phyloP scores from a whole-genome alignment of 1,139 yeast species.

The Geotrichum phurueaensis region DNA sequence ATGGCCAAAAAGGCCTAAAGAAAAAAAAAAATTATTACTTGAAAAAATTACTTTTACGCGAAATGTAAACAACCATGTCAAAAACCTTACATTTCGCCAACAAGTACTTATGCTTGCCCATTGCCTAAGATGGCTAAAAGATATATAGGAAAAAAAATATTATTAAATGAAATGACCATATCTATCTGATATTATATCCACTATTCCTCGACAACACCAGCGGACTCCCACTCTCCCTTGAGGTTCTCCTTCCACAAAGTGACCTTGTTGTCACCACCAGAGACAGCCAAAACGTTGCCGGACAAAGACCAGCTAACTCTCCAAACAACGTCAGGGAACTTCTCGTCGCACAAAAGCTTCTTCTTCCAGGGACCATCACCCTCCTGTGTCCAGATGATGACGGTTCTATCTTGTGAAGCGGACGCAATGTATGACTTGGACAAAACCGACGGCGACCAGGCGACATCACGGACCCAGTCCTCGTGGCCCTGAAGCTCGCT shows the following conservation, averaged over 20 bases:
- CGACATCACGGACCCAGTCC: constrained; percentile 98
- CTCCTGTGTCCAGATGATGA: constrained; percentile 87
- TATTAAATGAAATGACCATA: background rate
- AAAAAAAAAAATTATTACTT: background rate
- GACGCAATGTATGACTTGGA: constrained; percentile 91
- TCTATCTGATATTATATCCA: background rate
- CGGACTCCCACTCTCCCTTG: constrained; percentile 92
- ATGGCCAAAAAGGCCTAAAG: background rate
- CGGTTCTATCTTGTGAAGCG: constrained; percentile 95
- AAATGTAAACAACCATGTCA: background rate
- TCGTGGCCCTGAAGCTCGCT: constrained; percentile 80
- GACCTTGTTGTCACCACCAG: constrained; percentile 94
- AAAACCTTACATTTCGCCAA: background rate
- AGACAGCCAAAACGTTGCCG: constrained; percentile 90
- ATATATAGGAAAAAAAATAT: background rate
- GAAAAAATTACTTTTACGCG: background rate
- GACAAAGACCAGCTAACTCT: constrained; percentile 96
- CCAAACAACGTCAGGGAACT: constrained; percentile 97
- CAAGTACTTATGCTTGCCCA: background rate
- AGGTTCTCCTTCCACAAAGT: constrained; percentile 95
- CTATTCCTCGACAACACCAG: constrained; percentile 86
- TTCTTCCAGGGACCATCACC: constrained; percentile 73
- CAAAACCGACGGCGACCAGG: constrained; percentile 92
- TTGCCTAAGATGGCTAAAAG: background rate
- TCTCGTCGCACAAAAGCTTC: constrained; percentile 59